Evolutionary conservation across 73 alveolate genomes (phyloP).

Genomic region (Symbiodinium pilosum): DNA sequence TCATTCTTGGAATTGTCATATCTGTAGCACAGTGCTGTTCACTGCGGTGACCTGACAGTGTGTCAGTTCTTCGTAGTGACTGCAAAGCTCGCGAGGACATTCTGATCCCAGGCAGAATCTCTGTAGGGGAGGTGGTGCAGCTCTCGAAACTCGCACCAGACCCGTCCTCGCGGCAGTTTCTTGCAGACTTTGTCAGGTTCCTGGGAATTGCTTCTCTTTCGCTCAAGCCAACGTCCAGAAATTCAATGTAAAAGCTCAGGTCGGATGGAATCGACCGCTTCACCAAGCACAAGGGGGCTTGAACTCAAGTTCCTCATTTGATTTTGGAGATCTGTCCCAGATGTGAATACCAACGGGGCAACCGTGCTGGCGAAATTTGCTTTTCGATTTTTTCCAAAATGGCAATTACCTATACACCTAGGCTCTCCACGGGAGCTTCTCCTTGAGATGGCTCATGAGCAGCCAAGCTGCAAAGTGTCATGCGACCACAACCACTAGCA

Average conservation of each 20-base stretch:
- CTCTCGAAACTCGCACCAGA: not conserved
- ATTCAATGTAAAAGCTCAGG: not conserved
- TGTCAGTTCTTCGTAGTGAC: not conserved
- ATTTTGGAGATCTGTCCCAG: not conserved
- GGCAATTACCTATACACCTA: not conserved
- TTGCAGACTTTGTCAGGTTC: slow-evolving; percentile 55
- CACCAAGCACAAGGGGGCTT: slow-evolving; percentile 77
- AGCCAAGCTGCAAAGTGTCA: not conserved
- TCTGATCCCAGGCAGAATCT: slow-evolving; percentile 71
- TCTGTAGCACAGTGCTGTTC: not conserved
- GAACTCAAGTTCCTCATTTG: slow-evolving; percentile 1
- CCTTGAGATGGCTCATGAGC: slow-evolving; percentile 54
- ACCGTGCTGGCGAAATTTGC: no score
- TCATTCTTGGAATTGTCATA: not conserved
- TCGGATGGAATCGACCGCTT: slow-evolving; percentile 94
- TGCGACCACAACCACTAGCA: no score
- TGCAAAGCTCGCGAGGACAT: slow-evolving; percentile 30
- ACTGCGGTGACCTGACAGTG: not conserved
- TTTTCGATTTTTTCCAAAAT: no score
- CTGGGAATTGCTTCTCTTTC: not conserved
- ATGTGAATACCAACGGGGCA: no score
- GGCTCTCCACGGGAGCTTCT: slow-evolving; percentile 46
- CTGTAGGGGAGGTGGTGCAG: slow-evolving; percentile 58
- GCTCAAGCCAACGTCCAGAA: no score
- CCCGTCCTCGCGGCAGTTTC: slow-evolving; percentile 4